phyloP scores from a whole-genome alignment of 2,329 filamentous ascomycete species.

The Tolypocladium paradoxum region DNA sequence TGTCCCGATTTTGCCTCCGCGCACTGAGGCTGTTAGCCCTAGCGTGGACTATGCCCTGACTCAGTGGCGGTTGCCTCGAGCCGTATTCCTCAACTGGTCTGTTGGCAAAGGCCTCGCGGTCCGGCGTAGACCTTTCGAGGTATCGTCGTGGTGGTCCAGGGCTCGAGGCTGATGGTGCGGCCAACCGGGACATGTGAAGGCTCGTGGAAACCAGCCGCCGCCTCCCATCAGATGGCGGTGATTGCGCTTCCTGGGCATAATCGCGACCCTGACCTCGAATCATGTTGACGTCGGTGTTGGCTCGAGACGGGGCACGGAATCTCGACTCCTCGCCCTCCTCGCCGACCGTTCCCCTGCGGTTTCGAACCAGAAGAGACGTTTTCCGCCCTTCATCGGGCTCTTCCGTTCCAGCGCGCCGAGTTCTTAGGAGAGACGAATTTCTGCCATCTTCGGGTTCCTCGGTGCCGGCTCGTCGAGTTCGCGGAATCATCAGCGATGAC shows the following conservation, averaged over 20 bases:
- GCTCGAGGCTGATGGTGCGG: constrained; percentile 25
- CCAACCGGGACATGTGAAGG: constrained; percentile 33
- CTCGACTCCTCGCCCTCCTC: constrained; percentile 39
- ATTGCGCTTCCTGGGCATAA: constrained; percentile 18
- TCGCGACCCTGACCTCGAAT: constrained; percentile 20
- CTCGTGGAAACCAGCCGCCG: constrained; percentile 41
- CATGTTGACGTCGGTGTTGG: constrained; percentile 42
- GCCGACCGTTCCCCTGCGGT: constrained; percentile 33
- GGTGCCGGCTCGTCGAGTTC: constrained; percentile 35
- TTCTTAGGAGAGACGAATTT: constrained; percentile 36
- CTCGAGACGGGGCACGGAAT: constrained; percentile 47
- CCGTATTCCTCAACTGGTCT: constrained; percentile 13
- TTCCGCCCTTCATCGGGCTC: constrained; percentile 34
- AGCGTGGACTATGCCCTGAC: constrained; percentile 28
- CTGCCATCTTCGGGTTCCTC: constrained; percentile 42
- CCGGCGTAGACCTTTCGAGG: constrained; percentile 32
- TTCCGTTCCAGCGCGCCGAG: constrained; percentile 33
- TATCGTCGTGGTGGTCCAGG: constrained; percentile 34
- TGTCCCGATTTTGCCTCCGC: constrained; percentile 31
- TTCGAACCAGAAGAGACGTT: constrained; percentile 33
- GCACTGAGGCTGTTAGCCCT: constrained; percentile 35
- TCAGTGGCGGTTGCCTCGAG: constrained; percentile 32
- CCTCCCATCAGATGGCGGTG: constrained; percentile 24
- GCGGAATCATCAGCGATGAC: constrained; percentile 39
- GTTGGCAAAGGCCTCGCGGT: constrained; percentile 25